These are phyloP conservation scores for Ophiosphaerella korrae DNA, from an alignment of 2,329 filamentous ascomycete genomes.

Conservation along the genomic window DNA sequence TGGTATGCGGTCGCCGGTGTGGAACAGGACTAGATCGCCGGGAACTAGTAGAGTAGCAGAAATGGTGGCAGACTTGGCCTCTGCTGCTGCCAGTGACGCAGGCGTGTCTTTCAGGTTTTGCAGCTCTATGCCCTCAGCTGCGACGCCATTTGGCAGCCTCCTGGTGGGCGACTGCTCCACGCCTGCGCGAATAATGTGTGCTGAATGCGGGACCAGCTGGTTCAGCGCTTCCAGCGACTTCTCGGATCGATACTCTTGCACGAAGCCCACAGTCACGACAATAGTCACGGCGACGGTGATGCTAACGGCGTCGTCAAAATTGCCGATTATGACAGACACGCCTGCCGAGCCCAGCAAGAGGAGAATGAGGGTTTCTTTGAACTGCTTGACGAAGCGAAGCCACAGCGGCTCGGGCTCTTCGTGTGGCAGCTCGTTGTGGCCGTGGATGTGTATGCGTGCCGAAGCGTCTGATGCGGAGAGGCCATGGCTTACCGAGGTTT, in stretches of 20 bases:
- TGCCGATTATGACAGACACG: constrained; percentile 88
- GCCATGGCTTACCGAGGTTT: constrained; percentile 82
- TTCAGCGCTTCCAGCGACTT: constrained; percentile 96
- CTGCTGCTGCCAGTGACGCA: constrained; percentile 66
- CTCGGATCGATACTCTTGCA: constrained; percentile 97
- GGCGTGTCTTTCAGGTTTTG: constrained; percentile 59
- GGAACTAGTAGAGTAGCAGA: constrained; percentile 87
- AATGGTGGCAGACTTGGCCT: constrained; percentile 80
- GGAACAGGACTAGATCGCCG: constrained; percentile 90
- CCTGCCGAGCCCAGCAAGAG: constrained; percentile 87
- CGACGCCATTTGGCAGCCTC: constrained; percentile 26
- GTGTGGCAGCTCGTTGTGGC: constrained; percentile 92
- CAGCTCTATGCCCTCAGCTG: constrained; percentile 51
- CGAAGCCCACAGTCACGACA: constrained; percentile 92
- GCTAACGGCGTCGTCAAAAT: constrained; percentile 92
- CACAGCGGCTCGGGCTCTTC: constrained; percentile 93
- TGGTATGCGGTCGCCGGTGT: constrained; percentile 93
- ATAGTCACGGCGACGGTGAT: constrained; percentile 97
- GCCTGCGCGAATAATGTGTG: constrained; percentile 78
- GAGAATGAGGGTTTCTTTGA: constrained; percentile 92
- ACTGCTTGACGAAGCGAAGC: constrained; percentile 94
- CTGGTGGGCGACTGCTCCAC: constrained; percentile 27
- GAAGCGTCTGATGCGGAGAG: constrained; percentile 82
- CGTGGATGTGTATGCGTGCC: constrained; percentile 77
- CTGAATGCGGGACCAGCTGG: constrained; percentile 91